These are phyloP conservation scores for Monosporozyma yasuniensis DNA, from an alignment of 805 yeast genomes.

Conservation along the genomic window DNA sequence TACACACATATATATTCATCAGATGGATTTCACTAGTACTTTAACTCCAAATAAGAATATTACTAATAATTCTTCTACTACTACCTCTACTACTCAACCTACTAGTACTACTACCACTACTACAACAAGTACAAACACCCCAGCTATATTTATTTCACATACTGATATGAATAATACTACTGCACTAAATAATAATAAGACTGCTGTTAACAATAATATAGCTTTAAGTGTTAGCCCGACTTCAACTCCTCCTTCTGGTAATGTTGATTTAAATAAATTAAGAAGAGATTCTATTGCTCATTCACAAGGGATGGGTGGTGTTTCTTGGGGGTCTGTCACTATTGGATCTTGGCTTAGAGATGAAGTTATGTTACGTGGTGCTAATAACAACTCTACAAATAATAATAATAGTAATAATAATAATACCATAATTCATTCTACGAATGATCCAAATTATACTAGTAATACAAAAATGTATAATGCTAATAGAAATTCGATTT, in stretches of 20 bases:
- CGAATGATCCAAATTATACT: background rate
- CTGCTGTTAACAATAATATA: background rate
- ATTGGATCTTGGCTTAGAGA: slow-evolving; percentile 95
- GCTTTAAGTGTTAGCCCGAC: slow-evolving; percentile 6
- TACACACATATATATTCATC: no score
- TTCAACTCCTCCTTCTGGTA: background rate
- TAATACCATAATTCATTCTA: slow-evolving; percentile 3
- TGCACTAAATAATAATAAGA: background rate
- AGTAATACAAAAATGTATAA: background rate
- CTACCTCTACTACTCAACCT: background rate
- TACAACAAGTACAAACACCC: background rate
- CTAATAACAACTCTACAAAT: slow-evolving; percentile 7
- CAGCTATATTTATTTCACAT: background rate
- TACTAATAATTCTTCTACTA: background rate
- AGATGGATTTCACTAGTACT: background rate
- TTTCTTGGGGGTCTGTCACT: slow-evolving; percentile 92
- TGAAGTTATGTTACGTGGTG: slow-evolving; percentile 60
- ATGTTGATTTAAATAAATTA: slow-evolving; percentile 3
- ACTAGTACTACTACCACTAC: background rate
- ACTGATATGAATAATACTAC: background rate
- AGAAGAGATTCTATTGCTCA: slow-evolving; percentile 83
- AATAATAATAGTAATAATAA: background rate
- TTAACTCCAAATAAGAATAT: background rate
- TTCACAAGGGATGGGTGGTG: slow-evolving; percentile 96
- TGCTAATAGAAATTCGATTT: slow-evolving; percentile 4